Evolutionary conservation across 169 alveolate genomes (phyloP).

Genomic region (Plasmodium knowlesi): DNA sequence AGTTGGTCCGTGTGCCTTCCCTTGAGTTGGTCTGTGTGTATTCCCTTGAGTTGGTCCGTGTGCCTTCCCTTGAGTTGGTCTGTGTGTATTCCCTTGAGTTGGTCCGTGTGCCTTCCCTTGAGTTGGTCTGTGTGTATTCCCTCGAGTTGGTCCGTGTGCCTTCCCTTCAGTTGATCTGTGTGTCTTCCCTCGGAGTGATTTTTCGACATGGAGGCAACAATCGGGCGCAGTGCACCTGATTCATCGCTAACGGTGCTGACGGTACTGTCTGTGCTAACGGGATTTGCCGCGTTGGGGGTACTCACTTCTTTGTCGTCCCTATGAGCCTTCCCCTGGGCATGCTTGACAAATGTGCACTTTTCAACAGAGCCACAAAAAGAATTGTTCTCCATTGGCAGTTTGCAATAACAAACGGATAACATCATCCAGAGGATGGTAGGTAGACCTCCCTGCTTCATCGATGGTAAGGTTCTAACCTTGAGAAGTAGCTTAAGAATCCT

Average conservation of each 20-base stretch:
- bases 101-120: background rate
- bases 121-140: background rate
- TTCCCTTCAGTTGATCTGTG: too few relatives aligned
- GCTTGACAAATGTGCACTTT: background rate
- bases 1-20: background rate
- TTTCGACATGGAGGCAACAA: background rate
- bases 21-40: background rate
- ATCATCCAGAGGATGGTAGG: constrained; percentile 93
- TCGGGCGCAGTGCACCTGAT: background rate
- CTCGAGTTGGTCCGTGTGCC: background rate
- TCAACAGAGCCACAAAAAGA: background rate
- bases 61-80: too few relatives aligned
- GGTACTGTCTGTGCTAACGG: too few relatives aligned
- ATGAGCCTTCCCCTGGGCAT: background rate
- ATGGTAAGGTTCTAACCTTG: constrained; percentile 87
- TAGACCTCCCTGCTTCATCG: constrained; percentile 93
- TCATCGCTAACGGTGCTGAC: background rate
- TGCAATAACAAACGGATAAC: constrained; percentile 76
- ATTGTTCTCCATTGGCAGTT: background rate
- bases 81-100: background rate
- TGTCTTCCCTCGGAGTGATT: background rate
- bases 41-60: background rate
- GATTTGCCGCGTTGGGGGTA: too few relatives aligned
- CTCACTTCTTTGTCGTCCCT: background rate
- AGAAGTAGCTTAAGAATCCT: constrained; percentile 89